phyloP scores from a whole-genome alignment of 768 basidiomycete genomes.

The Tephrocybe sp. region DNA sequence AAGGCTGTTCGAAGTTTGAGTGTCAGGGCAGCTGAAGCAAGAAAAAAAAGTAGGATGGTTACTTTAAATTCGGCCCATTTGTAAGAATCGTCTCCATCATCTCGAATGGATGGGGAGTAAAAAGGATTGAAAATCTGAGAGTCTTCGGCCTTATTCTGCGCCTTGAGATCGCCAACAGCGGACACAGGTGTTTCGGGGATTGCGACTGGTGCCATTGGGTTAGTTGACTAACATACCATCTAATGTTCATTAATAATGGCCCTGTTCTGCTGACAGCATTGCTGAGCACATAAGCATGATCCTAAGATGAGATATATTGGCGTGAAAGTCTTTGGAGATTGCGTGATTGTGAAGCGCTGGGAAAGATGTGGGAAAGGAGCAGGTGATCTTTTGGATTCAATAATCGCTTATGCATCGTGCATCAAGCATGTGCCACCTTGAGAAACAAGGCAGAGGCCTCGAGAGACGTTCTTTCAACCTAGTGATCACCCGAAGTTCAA shows the following conservation, averaged over 20 bases:
- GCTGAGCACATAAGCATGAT: background rate
- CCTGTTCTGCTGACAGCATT: background rate
- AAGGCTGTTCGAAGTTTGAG: constrained; percentile 41
- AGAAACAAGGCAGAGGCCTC: background rate
- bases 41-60: background rate
- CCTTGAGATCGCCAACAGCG: constrained; percentile 1
- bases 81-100: constrained; percentile 51
- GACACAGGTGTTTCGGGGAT: constrained; percentile 9
- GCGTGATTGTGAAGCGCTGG: background rate
- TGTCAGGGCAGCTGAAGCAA: background rate
- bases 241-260: constrained; percentile 1
- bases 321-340: background rate
- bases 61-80: constrained; percentile 45
- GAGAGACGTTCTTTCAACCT: too few species aligned
- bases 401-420: background rate
- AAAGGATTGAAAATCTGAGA: constrained; percentile 53
- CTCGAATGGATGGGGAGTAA: constrained; percentile 58
- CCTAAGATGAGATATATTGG: background rate
- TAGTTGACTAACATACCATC: background rate
- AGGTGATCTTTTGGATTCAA: background rate
- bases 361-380: too few species aligned
- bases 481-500: too few species aligned
- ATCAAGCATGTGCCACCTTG: too few species aligned
- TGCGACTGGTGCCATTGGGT: constrained; percentile 20
- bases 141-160: constrained; percentile 5